A percentile compares a stretch with the other conserved stretches of the same genome.
Conservation (phyloP, 331 rosid species). For the Malus hybrid region DNA sequence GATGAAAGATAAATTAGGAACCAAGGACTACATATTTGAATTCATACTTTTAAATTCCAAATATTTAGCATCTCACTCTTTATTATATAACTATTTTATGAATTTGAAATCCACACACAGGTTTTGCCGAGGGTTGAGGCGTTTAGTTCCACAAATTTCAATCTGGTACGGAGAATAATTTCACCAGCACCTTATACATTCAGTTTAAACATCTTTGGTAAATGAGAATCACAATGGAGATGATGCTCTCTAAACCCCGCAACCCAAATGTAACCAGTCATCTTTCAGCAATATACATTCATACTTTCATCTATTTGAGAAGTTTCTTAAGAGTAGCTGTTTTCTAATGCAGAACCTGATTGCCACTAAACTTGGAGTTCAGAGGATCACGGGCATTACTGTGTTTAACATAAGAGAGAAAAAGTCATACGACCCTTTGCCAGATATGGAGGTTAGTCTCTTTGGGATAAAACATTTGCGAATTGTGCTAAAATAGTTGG, state of each 20-base stretch:
- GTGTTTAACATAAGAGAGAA: slow-evolving; percentile 62
- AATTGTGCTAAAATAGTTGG: too few relatives aligned
- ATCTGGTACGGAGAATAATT: slow-evolving; percentile 48
- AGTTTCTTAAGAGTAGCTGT: background rate
- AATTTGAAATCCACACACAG: slow-evolving; percentile 35
- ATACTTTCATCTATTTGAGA: background rate
- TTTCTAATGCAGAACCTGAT: slow-evolving; percentile 63
- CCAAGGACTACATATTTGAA: background rate
- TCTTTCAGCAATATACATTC: background rate
- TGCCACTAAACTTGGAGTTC: slow-evolving; percentile 90
- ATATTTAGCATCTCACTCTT: background rate
- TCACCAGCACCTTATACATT: background rate
- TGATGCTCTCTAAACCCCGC: too few relatives aligned
- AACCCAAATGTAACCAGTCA: background rate
- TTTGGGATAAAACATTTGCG: background rate
- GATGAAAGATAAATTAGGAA: background rate
- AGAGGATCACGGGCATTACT: slow-evolving; percentile 79
- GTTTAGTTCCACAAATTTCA: slow-evolving; percentile 56
- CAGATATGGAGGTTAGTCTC: slow-evolving; percentile 76
- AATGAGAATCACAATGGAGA: background rate
- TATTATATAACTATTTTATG: slow-evolving; percentile 14
- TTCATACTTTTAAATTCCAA: background rate
- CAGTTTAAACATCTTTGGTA: background rate
- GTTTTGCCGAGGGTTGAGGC: slow-evolving; percentile 68
- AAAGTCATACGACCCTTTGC: slow-evolving; percentile 69